These are phyloP conservation scores for Mallotus nudiflorus DNA, from an alignment of 345 rosid species.

Conservation along the genomic window DNA sequence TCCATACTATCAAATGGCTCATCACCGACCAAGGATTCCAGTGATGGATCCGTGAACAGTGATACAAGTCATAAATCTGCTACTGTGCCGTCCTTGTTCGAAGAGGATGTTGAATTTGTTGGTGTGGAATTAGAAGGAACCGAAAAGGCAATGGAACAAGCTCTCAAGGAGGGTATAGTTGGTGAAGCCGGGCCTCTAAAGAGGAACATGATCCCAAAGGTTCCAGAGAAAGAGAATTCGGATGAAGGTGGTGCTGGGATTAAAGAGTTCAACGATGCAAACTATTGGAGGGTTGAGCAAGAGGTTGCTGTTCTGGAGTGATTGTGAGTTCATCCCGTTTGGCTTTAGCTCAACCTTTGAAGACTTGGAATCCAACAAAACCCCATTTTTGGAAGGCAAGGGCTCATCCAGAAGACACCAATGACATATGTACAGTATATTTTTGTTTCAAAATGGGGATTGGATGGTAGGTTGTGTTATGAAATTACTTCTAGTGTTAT, in stretches of 20 bases:
- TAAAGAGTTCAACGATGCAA: slow-evolving; percentile 85
- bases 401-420: slow-evolving; percentile 10
- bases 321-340: slow-evolving; percentile 19
- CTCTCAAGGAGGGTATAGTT: slow-evolving; percentile 88
- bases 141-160: slow-evolving; percentile 94
- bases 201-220: slow-evolving; percentile 51
- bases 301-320: slow-evolving; percentile 84
- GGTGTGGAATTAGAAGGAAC: slow-evolving; percentile 91
- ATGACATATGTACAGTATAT: slow-evolving; percentile 50
- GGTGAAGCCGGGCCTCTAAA: slow-evolving; percentile 93
- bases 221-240: slow-evolving; percentile 49
- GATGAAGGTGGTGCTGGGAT: slow-evolving; percentile 56
- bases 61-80: slow-evolving; percentile 42
- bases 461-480: slow-evolving; percentile 37
- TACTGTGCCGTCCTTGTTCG: slow-evolving; percentile 65
- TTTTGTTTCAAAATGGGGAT: slow-evolving; percentile 39
- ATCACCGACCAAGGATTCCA: slow-evolving; percentile 35
- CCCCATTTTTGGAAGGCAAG: slow-evolving; percentile 26
- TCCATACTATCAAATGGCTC: slow-evolving; percentile 57
- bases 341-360: slow-evolving; percentile 16
- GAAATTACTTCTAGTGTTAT: slow-evolving; percentile 29
- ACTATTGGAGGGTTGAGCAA: slow-evolving; percentile 94
- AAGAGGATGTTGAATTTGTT: slow-evolving; percentile 93
- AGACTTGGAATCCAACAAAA: slow-evolving; percentile 6
- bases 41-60: slow-evolving; percentile 44